phyloP scores from a whole-genome alignment of 2,329 filamentous ascomycete species.

The Claviceps cyperi region DNA sequence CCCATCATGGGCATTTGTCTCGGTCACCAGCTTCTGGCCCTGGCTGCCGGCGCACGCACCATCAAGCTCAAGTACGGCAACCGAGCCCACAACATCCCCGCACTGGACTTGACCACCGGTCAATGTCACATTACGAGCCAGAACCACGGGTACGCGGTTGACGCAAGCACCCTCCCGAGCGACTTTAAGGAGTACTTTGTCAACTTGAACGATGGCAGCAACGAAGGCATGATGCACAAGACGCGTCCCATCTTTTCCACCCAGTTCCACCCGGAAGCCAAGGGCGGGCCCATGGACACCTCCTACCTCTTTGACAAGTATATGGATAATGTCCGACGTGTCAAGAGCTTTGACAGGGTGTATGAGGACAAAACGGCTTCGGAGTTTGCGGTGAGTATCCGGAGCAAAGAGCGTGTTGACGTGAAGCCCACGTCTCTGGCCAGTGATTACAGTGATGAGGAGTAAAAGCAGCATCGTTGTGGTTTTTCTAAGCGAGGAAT shows the following conservation, averaged over 20 bases:
- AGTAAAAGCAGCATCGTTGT: slow-evolving; percentile 16
- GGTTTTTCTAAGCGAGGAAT: slow-evolving; percentile 1
- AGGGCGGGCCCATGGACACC: slow-evolving; percentile 91
- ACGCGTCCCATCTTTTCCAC: slow-evolving; percentile 94
- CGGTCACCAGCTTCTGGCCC: slow-evolving; percentile 86
- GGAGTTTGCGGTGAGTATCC: slow-evolving; percentile 75
- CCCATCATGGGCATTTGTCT: slow-evolving; percentile 98
- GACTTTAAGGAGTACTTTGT: slow-evolving; percentile 98
- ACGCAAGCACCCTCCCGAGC: slow-evolving; percentile 61
- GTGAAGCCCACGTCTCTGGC: slow-evolving; percentile 54
- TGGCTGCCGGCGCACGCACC: slow-evolving; percentile 76
- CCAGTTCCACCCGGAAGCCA: slow-evolving; percentile 97
- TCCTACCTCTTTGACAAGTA: slow-evolving; percentile 96
- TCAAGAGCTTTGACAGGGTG: slow-evolving; percentile 68
- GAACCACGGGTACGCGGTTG: slow-evolving; percentile 96
- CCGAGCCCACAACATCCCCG: slow-evolving; percentile 95
- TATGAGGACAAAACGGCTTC: slow-evolving; percentile 80
- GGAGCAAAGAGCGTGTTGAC: slow-evolving; percentile 89
- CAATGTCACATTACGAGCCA: slow-evolving; percentile 98
- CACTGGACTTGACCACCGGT: slow-evolving; percentile 83
- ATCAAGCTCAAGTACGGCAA: slow-evolving; percentile 99
- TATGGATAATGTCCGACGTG: slow-evolving; percentile 73
- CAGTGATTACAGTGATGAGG: no score
- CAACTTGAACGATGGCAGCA: slow-evolving; percentile 94
- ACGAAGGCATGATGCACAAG: slow-evolving; percentile 96